These are phyloP conservation scores for Blastocystis sp. DNA, from an alignment of 352 stramenopile species.

Conservation along the genomic window DNA sequence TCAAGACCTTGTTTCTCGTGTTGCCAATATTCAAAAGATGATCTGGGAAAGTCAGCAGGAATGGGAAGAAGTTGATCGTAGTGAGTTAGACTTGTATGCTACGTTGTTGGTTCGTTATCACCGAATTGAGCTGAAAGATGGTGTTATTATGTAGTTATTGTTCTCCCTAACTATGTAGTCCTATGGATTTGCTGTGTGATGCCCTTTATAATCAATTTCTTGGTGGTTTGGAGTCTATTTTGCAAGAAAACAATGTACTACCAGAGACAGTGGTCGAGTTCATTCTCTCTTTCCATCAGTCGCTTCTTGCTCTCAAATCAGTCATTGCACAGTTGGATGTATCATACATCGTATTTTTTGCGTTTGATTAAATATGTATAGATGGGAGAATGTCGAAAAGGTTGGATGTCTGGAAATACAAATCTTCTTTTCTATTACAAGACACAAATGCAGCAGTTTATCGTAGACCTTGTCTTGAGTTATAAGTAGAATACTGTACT, in stretches of 20 bases:
- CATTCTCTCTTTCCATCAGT: neutral
- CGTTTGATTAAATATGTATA: neutral
- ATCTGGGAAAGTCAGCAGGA: neutral
- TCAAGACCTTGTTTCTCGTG: neutral
- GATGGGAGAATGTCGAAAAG: neutral
- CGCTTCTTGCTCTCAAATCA: neutral
- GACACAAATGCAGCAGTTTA: neutral
- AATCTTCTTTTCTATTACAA: neutral
- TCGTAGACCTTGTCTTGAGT: neutral
- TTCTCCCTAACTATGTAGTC: neutral
- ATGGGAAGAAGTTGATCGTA: neutral
- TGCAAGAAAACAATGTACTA: neutral
- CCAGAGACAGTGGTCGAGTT: neutral
- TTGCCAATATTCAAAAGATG: neutral
- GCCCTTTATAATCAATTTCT: neutral
- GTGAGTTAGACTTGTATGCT: neutral
- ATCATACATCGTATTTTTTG: neutral
- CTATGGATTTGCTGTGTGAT: neutral
- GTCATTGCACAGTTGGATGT: neutral
- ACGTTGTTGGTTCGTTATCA: neutral
- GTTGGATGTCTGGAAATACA: neutral
- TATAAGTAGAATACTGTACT: neutral
- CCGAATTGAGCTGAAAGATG: neutral
- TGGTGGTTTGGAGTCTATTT: neutral
- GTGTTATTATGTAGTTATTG: neutral